phyloP scores from a whole-genome alignment of 495 filamentous ascomycete species.

The Penicillium waksmanii region DNA sequence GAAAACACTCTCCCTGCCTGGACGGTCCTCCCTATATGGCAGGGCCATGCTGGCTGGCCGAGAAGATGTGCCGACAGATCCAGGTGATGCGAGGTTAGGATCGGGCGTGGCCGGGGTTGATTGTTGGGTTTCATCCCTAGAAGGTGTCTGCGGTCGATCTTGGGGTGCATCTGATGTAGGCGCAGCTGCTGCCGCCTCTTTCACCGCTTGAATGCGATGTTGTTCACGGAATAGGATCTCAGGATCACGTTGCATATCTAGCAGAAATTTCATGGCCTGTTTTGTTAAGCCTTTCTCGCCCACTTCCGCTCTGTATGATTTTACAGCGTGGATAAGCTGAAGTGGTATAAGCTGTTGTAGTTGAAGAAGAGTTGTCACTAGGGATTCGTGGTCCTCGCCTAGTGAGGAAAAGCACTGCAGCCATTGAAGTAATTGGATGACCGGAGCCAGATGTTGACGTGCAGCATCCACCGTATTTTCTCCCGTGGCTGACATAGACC shows the following conservation, averaged over 20 bases:
- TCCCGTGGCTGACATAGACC: constrained; percentile 82
- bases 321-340: constrained; percentile 90
- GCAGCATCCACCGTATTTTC: constrained; percentile 84
- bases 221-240: constrained; percentile 43
- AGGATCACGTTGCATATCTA: constrained; percentile 74
- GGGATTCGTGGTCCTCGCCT: constrained; percentile 86
- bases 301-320: constrained; percentile 92
- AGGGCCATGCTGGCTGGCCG: constrained; percentile 25
- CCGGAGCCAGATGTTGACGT: constrained; percentile 80
- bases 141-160: constrained; percentile 48
- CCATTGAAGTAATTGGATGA: constrained; percentile 97
- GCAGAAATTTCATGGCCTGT: constrained; percentile 82
- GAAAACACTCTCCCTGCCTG: constrained; percentile 60
- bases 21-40: constrained; percentile 35
- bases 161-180: constrained; percentile 25
- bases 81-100: constrained; percentile 28
- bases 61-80: constrained; percentile 30
- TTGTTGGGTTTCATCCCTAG: constrained; percentile 45
- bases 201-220: constrained; percentile 37
- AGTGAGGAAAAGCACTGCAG: constrained; percentile 96
- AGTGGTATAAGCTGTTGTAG: constrained; percentile 80
- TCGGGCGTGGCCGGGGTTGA: constrained; percentile 30
- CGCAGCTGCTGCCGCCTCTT: constrained; percentile 29
- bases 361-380: constrained; percentile 87
- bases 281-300: constrained; percentile 91